A percentile compares a stretch with the other conserved stretches of the same genome.
These are phyloP conservation scores for Backusella sp. DNA, from an alignment of 192 early-diverging fungal genomes.

Conservation along the genomic window DNA sequence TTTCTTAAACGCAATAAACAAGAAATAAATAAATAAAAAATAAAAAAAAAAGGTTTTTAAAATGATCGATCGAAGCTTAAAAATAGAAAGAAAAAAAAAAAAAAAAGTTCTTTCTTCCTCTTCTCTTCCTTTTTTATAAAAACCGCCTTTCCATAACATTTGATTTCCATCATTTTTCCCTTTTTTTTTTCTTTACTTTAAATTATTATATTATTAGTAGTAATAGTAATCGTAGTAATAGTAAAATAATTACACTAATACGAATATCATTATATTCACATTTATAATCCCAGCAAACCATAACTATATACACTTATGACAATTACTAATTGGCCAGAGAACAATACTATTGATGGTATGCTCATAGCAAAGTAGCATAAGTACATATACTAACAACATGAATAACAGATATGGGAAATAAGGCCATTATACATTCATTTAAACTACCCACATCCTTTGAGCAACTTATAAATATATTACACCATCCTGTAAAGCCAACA, in stretches of 20 bases:
- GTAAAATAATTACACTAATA: not conserved
- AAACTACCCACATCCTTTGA: conserved; percentile 7
- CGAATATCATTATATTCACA: not conserved
- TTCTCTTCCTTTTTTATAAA: not conserved
- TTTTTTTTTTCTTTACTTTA: no score
- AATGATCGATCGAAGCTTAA: not conserved
- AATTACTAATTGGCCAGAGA: not conserved
- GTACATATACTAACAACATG: not conserved
- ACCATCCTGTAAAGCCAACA: not conserved
- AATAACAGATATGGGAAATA: not conserved
- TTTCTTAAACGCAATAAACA: not conserved
- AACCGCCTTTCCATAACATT: not conserved
- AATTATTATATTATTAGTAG: not conserved
- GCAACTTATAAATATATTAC: not conserved
- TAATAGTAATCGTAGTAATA: no score
- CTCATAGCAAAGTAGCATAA: no score
- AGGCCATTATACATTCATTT: not conserved
- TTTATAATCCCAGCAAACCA: not conserved
- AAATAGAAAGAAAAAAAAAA: not conserved
- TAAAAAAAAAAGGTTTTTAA: not conserved
- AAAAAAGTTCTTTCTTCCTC: not conserved
- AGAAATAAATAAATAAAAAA: not conserved
- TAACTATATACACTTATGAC: not conserved
- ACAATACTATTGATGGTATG: not conserved
- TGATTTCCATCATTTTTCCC: not conserved